Evolutionary conservation across 2,329 filamentous ascomycete species (phyloP).

Genomic region (Cercospora zeae-maydis): DNA sequence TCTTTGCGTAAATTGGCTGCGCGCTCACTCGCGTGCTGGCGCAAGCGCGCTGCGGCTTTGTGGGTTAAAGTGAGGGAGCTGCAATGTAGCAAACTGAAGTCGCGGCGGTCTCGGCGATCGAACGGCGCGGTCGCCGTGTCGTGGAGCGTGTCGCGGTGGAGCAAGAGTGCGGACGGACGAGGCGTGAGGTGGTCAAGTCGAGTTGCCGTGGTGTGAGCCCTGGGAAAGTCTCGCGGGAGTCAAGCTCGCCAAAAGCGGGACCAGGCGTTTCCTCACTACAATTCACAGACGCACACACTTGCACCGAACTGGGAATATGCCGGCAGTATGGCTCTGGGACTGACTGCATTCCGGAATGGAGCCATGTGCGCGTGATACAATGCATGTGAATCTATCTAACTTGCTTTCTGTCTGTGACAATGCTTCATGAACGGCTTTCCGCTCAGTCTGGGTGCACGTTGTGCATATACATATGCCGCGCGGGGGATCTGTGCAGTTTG

Average conservation of each 20-base stretch:
- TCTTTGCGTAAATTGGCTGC: conserved; percentile 12
- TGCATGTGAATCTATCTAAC: conserved; percentile 25
- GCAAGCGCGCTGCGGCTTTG: conserved; percentile 21
- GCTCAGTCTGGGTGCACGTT: conserved; percentile 12
- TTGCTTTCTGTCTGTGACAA: conserved; percentile 15
- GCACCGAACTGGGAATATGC: neutral
- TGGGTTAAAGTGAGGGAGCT: conserved; percentile 7
- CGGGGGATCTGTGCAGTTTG: conserved; percentile 22
- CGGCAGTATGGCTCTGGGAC: neutral
- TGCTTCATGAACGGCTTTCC: conserved; percentile 11
- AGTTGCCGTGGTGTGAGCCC: neutral
- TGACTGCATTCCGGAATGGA: neutral
- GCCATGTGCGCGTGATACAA: neutral
- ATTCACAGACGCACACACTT: neutral
- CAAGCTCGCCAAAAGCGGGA: conserved; percentile 1
- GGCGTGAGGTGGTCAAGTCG: neutral
- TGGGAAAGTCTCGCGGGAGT: neutral
- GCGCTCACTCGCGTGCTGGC: conserved; percentile 15
- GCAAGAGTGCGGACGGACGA: neutral
- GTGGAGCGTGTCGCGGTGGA: neutral
- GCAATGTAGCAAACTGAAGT: conserved; percentile 16
- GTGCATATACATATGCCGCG: conserved; percentile 21
- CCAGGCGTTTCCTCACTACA: neutral
- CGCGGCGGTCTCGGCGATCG: conserved; percentile 9
- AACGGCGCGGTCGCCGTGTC: neutral